Evolutionary conservation across 179 eudicot genomes (phyloP).

Genomic region (Silene vulgaris): DNA sequence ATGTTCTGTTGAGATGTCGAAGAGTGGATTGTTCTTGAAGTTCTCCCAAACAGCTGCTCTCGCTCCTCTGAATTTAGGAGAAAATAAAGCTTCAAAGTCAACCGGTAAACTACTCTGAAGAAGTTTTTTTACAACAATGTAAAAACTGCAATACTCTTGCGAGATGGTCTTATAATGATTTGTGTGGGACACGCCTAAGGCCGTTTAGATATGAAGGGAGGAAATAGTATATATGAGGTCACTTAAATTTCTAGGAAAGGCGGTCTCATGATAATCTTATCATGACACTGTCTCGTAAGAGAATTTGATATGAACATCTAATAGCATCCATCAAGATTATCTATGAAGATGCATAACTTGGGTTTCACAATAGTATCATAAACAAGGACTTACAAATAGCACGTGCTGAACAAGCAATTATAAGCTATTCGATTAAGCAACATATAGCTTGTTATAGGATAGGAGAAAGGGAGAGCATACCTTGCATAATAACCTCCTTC

Average conservation of each 20-base stretch:
- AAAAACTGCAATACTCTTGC: neutral
- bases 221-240: no score
- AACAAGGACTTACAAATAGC: neutral
- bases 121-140: neutral
- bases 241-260: no score
- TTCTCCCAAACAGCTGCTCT: conserved; percentile 95
- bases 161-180: neutral
- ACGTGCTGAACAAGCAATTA: neutral
- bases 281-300: no score
- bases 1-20: conserved; percentile 93
- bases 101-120: neutral
- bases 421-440: neutral
- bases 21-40: conserved; percentile 88
- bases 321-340: no score
- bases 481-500: conserved; percentile 98
- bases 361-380: neutral
- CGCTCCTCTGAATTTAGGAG: conserved; percentile 58
- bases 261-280: neutral
- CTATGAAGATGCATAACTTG: neutral
- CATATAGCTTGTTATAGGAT: neutral
- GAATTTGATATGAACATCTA: no score
- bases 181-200: no score
- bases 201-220: no score
- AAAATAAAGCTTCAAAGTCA: neutral
- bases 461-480: conserved; percentile 25